These are phyloP conservation scores for Trichosporon coremiiforme DNA, from an alignment of 1,284 basidiomycete genomes.

Conservation along the genomic window DNA sequence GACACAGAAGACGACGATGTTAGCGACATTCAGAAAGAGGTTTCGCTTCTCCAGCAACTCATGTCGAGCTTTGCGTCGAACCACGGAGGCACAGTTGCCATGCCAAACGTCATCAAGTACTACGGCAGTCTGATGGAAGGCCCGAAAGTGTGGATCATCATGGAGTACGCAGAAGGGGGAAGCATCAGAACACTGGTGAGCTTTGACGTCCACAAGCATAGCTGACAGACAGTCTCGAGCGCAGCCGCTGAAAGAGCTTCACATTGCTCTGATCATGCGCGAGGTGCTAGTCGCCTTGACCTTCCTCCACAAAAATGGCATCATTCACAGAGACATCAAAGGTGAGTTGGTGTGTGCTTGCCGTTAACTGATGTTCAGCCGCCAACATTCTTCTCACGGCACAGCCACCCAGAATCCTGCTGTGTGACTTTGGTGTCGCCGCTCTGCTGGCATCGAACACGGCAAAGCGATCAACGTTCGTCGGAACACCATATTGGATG, in stretches of 20 bases:
- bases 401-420: conserved; percentile 76
- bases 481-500: conserved; percentile 99
- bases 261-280: conserved; percentile 81
- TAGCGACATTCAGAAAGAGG: conserved; percentile 93
- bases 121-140: conserved; percentile 94
- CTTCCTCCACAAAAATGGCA: conserved; percentile 88
- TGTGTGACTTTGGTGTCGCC: conserved; percentile 96
- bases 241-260: conserved; percentile 83
- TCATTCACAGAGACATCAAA: conserved; percentile 96
- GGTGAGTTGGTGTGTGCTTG: conserved; percentile 45
- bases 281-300: conserved; percentile 83
- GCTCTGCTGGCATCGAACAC: conserved; percentile 82
- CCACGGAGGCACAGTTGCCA: conserved; percentile 30
- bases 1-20: conserved; percentile 97
- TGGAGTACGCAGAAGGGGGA: conserved; percentile 97
- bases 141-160: conserved; percentile 95
- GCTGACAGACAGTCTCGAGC: conserved; percentile 76
- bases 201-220: conserved; percentile 14
- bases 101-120: conserved; percentile 85
- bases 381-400: conserved; percentile 91
- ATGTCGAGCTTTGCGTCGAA: conserved; percentile 57
- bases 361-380: conserved; percentile 57
- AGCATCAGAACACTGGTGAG: conserved; percentile 81
- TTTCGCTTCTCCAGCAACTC: conserved; percentile 86
- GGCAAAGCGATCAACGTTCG: conserved; percentile 90